These are phyloP conservation scores for Pythium sukuiense DNA, from an alignment of 352 stramenopile genomes.

Conservation along the genomic window DNA sequence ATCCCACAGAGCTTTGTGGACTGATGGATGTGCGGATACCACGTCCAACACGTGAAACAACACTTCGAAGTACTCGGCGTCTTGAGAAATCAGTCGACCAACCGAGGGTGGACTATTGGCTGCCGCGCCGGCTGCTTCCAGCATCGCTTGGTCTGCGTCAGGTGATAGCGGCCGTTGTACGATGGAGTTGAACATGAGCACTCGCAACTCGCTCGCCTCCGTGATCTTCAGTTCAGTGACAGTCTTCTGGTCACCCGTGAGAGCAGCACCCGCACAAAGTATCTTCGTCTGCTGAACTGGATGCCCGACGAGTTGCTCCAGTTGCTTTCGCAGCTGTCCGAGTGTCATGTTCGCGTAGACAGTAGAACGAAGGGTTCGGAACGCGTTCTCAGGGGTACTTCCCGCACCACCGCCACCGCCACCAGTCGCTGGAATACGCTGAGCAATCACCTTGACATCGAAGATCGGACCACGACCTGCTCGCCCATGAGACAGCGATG, in stretches of 20 bases:
- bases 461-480: slow-evolving; percentile 74
- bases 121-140: slow-evolving; percentile 1
- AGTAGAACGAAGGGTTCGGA: slow-evolving; percentile 53
- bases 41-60: slow-evolving; percentile 82
- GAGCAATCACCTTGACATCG: slow-evolving; percentile 74
- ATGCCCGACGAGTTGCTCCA: slow-evolving; percentile 71
- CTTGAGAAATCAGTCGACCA: slow-evolving; percentile 60
- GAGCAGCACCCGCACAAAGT: slow-evolving; percentile 56
- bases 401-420: slow-evolving; percentile 30
- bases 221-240: slow-evolving; percentile 76
- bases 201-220: slow-evolving; percentile 71
- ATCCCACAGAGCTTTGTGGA: slow-evolving; percentile 75
- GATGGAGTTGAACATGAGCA: slow-evolving; percentile 83
- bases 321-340: slow-evolving; percentile 64
- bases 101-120: slow-evolving; percentile 23
- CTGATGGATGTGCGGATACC: slow-evolving; percentile 44
- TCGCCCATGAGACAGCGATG: slow-evolving; percentile 60
- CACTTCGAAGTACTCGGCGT: slow-evolving; percentile 79
- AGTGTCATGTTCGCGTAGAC: slow-evolving; percentile 84
- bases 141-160: slow-evolving; percentile 23
- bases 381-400: slow-evolving; percentile 47
- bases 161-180: slow-evolving; percentile 49
- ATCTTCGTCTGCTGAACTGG: slow-evolving; percentile 84
- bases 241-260: slow-evolving; percentile 82
- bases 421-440: slow-evolving; percentile 60